Conservation (phyloP, 1,284 basidiomycete genomes). For the Cryptococcus sp. region DNA sequence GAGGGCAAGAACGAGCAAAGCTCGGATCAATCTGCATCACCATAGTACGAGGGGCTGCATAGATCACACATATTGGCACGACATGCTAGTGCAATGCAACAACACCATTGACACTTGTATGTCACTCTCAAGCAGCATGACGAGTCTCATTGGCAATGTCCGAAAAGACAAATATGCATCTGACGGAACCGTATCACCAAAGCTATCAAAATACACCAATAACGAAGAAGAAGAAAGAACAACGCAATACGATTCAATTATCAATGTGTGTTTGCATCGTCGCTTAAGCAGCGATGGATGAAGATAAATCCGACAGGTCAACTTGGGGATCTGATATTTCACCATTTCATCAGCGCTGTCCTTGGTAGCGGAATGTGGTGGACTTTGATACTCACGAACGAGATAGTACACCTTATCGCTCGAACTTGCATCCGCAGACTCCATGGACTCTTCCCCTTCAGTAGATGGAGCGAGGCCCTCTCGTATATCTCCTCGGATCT, state of each 20-base stretch:
- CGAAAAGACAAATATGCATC: background rate
- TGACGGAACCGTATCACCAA: too few species aligned
- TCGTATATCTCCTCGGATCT: constrained; percentile 76
- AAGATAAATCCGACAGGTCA: constrained; percentile 52
- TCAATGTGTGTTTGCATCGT: background rate
- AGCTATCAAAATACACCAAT: too few species aligned
- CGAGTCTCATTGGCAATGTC: background rate
- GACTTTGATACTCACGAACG: constrained; percentile 42
- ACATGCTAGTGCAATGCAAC: too few species aligned
- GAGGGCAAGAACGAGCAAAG: constrained; percentile 31
- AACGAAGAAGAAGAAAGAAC: background rate
- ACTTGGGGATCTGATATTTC: constrained; percentile 48
- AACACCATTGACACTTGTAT: too few species aligned
- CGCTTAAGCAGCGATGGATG: constrained; percentile 31
- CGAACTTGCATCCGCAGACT: constrained; percentile 15
- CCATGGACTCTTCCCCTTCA: constrained; percentile 31
- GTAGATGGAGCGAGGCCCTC: constrained; percentile 68
- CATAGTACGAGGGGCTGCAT: too few species aligned
- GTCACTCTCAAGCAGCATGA: too few species aligned
- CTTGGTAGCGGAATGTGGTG: background rate
- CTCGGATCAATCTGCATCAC: too few species aligned
- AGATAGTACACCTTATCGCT: constrained; percentile 50
- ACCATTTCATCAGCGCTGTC: background rate
- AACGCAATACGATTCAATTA: background rate
- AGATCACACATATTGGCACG: too few species aligned